A percentile compares a stretch with the other conserved stretches of the same genome.
Conservation (phyloP, 805 yeast genomes). For the Zygoascus bituminiphila region DNA sequence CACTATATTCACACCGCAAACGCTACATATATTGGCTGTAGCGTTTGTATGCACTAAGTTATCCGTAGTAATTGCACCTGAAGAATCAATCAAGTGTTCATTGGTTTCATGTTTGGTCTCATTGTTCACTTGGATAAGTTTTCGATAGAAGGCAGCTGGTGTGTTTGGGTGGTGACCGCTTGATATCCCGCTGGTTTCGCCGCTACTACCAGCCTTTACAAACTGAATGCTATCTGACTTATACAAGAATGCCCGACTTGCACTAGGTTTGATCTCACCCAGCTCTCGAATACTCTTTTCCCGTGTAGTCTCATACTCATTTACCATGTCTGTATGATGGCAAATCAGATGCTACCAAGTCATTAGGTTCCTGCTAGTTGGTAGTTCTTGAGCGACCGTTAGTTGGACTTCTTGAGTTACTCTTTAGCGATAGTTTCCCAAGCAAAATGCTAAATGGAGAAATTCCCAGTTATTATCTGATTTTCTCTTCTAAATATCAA, state of each 20-base stretch:
- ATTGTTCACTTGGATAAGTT: too few species aligned
- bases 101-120: too few species aligned
- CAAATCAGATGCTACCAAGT: neutral
- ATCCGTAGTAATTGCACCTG: neutral
- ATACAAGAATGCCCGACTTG: neutral
- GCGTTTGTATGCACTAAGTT: neutral
- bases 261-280: neutral
- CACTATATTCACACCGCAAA: conserved; percentile 2
- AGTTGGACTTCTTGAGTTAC: too few species aligned
- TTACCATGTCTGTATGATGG: neutral
- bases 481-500: too few species aligned
- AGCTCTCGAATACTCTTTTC: neutral
- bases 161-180: neutral
- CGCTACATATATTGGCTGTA: neutral
- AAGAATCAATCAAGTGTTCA: neutral
- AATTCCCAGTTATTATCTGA: too few species aligned
- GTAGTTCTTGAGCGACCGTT: too few species aligned
- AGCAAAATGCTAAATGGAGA: too few species aligned
- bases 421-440: too few species aligned
- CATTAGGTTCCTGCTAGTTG: neutral
- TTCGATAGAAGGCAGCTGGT: neutral
- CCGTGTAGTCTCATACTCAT: neutral
- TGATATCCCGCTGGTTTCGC: neutral
- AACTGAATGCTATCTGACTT: neutral
- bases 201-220: neutral